Evolutionary conservation across 2,329 filamentous ascomycete genomes (phyloP).

Genomic region (Paraphoma chrysanthemicola): DNA sequence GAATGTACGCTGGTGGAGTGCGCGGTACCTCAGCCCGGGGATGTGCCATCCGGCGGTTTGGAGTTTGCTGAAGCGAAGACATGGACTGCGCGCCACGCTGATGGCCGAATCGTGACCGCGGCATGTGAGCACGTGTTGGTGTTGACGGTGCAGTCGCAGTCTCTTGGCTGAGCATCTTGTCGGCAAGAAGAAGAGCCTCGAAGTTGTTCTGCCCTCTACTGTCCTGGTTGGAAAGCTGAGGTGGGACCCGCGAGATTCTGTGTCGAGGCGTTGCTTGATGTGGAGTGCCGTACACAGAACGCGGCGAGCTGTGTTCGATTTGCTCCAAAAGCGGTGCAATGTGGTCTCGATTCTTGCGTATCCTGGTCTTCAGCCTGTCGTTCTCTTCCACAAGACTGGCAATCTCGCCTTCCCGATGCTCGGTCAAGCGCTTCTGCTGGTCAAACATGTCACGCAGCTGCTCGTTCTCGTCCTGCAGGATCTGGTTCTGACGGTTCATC

Average conservation of each 20-base stretch:
- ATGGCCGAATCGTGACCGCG: conserved; percentile 67
- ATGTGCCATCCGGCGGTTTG: conserved; percentile 64
- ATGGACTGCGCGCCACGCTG: conserved; percentile 80
- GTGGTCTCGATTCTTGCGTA: conserved; percentile 88
- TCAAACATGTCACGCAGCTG: conserved; percentile 69
- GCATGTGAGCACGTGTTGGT: conserved; percentile 59
- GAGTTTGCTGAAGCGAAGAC: conserved; percentile 83
- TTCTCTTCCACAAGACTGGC: conserved; percentile 76
- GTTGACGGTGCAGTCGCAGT: conserved; percentile 78
- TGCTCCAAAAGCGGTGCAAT: conserved; percentile 64
- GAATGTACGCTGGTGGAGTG: conserved; percentile 44
- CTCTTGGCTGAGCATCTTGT: conserved; percentile 79
- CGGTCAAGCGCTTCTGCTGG: conserved; percentile 78
- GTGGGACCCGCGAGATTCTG: conserved; percentile 34
- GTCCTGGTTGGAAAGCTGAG: conserved; percentile 54
- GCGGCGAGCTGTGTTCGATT: conserved; percentile 71
- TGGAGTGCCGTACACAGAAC: conserved; percentile 61
- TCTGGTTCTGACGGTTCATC: conserved; percentile 64
- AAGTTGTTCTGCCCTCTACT: conserved; percentile 68
- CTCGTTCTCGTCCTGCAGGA: conserved; percentile 70
- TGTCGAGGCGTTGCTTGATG: conserved; percentile 57
- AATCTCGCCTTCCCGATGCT: conserved; percentile 78
- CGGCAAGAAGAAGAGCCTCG: conserved; percentile 75
- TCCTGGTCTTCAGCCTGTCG: conserved; percentile 77
- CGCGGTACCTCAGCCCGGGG: conserved; percentile 65